Percentiles rank a stretch among this genome's conserved stretches.
These are phyloP conservation scores for Tolypocladium guangdongense DNA, from an alignment of 2,329 filamentous ascomycete species.

Conservation along the genomic window DNA sequence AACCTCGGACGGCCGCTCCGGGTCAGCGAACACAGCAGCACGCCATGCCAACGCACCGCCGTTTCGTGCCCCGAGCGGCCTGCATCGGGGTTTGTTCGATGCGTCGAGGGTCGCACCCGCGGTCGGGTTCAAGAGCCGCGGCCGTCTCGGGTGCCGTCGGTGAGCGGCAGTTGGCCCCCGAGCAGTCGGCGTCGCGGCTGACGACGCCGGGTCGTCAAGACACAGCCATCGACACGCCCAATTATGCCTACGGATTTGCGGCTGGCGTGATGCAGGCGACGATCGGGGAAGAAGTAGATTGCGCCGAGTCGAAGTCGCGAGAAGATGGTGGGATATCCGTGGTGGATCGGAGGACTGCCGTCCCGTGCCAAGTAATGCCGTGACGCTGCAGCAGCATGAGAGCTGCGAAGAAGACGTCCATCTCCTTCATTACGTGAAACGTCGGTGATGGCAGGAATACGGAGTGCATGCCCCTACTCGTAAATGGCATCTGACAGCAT, in stretches of 20 bases:
- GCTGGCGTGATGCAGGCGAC: background rate
- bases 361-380: background rate
- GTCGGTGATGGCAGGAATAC: background rate
- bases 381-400: background rate
- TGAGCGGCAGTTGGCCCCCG: background rate
- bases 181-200: background rate
- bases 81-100: background rate
- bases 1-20: background rate
- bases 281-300: background rate
- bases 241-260: background rate
- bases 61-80: background rate
- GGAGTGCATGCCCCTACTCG: no score
- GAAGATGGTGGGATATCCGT: background rate
- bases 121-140: background rate
- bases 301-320: background rate
- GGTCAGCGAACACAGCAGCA: background rate
- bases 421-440: background rate
- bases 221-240: background rate
- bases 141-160: background rate
- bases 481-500: background rate
- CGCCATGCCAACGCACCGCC: background rate
- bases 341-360: background rate
- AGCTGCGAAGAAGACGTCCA: background rate
- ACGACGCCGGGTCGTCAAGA: background rate
- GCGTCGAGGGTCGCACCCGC: background rate